Percentiles rank a stretch among this genome's conserved stretches.
phyloP scores from a whole-genome alignment of 2,329 filamentous ascomycete genomes.

The Hymenoscyphus fructigenus region DNA sequence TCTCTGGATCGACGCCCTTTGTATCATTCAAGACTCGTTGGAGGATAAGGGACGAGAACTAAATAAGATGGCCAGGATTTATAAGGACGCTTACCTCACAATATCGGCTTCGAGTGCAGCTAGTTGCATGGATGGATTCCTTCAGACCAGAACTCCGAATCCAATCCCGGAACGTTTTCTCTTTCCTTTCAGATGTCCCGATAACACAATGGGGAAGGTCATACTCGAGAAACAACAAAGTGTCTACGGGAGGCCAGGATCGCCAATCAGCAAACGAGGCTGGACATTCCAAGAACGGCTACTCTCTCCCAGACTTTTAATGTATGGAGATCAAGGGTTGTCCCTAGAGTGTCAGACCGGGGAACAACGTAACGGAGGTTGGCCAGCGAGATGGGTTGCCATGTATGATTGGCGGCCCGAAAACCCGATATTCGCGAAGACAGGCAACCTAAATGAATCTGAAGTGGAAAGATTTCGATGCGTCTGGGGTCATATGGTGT shows the following conservation, averaged over 20 bases:
- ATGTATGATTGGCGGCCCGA: not conserved
- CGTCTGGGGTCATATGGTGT: not conserved
- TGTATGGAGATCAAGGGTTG: not conserved
- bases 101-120: not conserved
- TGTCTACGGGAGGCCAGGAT: not conserved
- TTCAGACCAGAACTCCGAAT: not conserved
- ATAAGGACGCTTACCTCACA: not conserved
- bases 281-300: not conserved
- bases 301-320: not conserved
- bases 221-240: not conserved
- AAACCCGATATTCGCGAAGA: not conserved
- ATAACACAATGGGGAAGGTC: not conserved
- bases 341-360: not conserved
- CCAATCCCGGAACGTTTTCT: not conserved
- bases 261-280: not conserved
- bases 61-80: not conserved
- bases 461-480: not conserved
- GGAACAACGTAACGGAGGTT: not conserved
- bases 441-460: not conserved
- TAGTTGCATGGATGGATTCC: constrained; percentile 1
- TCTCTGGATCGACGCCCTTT: constrained; percentile 7
- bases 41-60: not conserved
- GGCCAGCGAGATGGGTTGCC: not conserved
- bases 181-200: not conserved
- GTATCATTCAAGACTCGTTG: constrained; percentile 3